Conservation (phyloP, 805 yeast genomes). For the Candida sithepensis region DNA sequence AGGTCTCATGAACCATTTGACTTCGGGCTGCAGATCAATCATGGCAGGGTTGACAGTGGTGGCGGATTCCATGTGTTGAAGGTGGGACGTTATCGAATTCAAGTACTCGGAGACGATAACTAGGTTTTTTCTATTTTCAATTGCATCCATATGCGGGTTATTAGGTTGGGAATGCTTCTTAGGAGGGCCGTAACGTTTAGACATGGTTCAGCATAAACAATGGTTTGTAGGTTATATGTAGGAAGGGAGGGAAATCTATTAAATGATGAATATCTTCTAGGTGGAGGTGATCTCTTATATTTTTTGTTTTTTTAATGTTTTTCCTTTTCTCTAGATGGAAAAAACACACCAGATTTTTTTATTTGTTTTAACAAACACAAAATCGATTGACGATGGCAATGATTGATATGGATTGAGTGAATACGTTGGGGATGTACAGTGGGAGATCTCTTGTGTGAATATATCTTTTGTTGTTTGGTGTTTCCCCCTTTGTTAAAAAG, state of each 20-base stretch:
- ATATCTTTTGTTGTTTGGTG: not conserved
- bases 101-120: conserved; percentile 41
- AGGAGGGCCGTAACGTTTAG: conserved; percentile 32
- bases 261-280: not conserved
- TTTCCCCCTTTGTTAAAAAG: not conserved
- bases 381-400: too few relatives aligned
- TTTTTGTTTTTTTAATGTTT: too few relatives aligned
- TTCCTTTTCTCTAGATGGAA: too few relatives aligned
- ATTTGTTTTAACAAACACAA: too few relatives aligned
- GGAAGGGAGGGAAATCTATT: not conserved
- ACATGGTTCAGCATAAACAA: not conserved
- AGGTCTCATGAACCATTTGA: conserved; percentile 68
- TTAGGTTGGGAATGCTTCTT: conserved; percentile 31
- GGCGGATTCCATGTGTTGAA: conserved; percentile 37
- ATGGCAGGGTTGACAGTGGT: conserved; percentile 44
- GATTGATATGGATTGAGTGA: too few relatives aligned
- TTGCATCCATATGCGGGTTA: conserved; percentile 41
- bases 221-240: not conserved
- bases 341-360: too few relatives aligned
- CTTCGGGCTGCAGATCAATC: conserved; percentile 85
- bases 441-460: too few relatives aligned
- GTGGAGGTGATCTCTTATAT: too few relatives aligned
- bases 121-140: conserved; percentile 45
- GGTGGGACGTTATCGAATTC: conserved; percentile 35
- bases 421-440: too few relatives aligned